Evolutionary conservation across 129 eudicot genomes (phyloP), one percentile per base, ranked within the genome.

Genomic region (Smallanthus sonchifolius): DNA sequence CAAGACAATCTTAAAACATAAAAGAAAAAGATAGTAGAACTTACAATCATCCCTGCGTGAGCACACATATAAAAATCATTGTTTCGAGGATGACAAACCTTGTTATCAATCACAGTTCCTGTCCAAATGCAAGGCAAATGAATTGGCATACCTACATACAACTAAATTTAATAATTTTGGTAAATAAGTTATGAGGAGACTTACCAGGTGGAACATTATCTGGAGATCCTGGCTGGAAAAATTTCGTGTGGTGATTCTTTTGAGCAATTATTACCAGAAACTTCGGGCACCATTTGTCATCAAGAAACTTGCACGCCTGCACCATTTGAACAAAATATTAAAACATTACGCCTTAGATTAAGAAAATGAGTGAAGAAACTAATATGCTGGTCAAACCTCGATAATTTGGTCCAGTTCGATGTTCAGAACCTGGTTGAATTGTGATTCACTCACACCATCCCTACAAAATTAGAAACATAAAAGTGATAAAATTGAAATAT

Each of bases 401-500:
- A 82, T 83, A 15, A 91, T 86, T 73, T 91, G 90, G 54, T 88
- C 89, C 30, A 91, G 75, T 66, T 91, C 97, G 5, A 86, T 79
- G 81, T 91, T 88, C 63, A 88, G 82, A 24, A 88, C 97, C 75
- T 88, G 97, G 45, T 49, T 84, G 62, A 91, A 91, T 78, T 91
- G 97, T 0, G 96, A 88, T 30, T 91, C 97, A 8, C 96, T 88
- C 43, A 91, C 97, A 24, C 97, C 97, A 68, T 91, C 96, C 85
- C 97, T 91, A 42, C 28, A 42, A 32, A 73, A 56, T 14, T 61
- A 66, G 4, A 0, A 11, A 62, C 24, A 36, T n/a, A 65, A 64
- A 14, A 44, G 6, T 67, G 2, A 19, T 15, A 28, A 30, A 38
- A n/a, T 52, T 24, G 10, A 48, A 37, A n/a, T 13, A 28, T 0